Evolutionary conservation across 345 rosid species (phyloP), one percentile per base, ranked within the genome.

Genomic region (Geranium rotundifolium): DNA sequence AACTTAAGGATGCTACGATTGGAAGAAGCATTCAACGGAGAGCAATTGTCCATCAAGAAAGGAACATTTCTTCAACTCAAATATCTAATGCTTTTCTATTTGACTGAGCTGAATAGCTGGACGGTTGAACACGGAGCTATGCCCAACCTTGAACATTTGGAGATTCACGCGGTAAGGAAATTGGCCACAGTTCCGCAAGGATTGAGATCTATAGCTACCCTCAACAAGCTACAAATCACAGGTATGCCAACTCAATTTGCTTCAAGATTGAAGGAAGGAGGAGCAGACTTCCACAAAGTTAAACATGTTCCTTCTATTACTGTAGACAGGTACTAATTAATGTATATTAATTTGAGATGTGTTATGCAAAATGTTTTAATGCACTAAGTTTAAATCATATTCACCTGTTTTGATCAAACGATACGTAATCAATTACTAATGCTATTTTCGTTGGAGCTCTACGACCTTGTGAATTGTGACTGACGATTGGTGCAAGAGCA

Each of bases 51-150:
- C 34, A 69, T 70, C 63, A 66, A 72, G 17, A 34, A 37, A 3
- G 56, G 19, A 29, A 72, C 74, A 67, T 77, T 81, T 54, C 71
- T 68, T 17, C 71, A 73, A 27, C 75, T 77, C 5, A 69, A 63
- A 54, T 60, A 61, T 7, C 63, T 81, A 58, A 6, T 29, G 19
- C 71, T 77, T 71, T 55, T 5, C 17, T 1, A 18, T 49, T 18
- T 55, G 50, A 1, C 5, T 5, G 50, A 41, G 50, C 12, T 81
- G 56, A 73, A 67, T 67, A 71, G 68, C 29, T 75, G 76, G 80
- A n/a, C 7, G 17, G 66, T 77, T 14, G 75, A 63, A 16, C 57
- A 71, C 75, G 78, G 78, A 58, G 84, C 85, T n/a, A 67, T 84
- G 79, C 16, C 70, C 20, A 54, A 55, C 60, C 79, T 84, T 58